Evolutionary conservation across 192 early-diverging fungal species (phyloP).

Genomic region (Backusella psychrophila): DNA sequence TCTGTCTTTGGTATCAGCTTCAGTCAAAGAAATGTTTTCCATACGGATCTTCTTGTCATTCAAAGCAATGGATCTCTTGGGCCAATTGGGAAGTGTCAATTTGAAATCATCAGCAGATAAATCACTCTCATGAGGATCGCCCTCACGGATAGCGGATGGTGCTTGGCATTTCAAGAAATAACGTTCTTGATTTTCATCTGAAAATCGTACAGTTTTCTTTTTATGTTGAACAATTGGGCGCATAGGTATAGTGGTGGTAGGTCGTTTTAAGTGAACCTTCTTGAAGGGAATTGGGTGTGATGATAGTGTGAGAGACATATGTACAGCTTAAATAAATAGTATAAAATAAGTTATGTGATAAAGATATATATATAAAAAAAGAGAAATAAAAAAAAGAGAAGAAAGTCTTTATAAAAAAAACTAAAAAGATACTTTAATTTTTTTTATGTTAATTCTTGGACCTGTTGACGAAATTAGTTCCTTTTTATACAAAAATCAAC

Average conservation of each 20-base stretch:
- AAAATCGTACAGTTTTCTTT: conserved; percentile 67
- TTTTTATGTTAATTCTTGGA: not conserved
- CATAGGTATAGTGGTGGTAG: not conserved
- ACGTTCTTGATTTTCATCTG: conserved; percentile 63
- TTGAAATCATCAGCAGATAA: conserved; percentile 23
- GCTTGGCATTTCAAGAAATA: conserved; percentile 70
- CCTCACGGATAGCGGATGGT: conserved; percentile 46
- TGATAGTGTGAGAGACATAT: conserved; percentile 3
- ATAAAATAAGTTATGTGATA: not conserved
- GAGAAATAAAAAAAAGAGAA: not conserved
- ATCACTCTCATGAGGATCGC: conserved; percentile 35
- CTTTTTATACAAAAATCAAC: conserved; percentile 3
- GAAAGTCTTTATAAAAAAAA: not conserved
- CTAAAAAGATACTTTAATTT: not conserved
- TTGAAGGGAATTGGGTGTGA: conserved; percentile 7
- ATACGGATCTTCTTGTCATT: conserved; percentile 16
- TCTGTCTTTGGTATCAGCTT: conserved; percentile 17
- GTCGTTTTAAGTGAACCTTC: conserved; percentile 9
- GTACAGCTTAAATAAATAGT: not conserved
- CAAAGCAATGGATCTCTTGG: conserved; percentile 56
- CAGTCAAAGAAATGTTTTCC: not conserved
- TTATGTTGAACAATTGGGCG: not conserved
- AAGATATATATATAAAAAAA: not conserved
- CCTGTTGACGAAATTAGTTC: not conserved
- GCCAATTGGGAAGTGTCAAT: conserved; percentile 31